Conservation (phyloP, 179 eudicot genomes). For the Corrigiola litoralis region DNA sequence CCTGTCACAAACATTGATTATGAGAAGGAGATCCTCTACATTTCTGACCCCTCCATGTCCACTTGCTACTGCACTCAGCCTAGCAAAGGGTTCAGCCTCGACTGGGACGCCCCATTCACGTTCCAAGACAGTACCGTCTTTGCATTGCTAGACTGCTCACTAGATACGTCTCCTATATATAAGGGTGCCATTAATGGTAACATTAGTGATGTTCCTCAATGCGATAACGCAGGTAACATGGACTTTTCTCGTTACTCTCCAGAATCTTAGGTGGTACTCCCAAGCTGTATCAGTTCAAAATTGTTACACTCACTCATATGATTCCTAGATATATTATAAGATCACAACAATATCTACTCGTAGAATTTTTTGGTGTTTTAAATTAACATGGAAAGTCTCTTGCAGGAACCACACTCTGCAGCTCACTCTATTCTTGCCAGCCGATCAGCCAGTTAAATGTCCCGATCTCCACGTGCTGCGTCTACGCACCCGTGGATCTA, state of each 20-base stretch:
- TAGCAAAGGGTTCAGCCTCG: constrained; percentile 75
- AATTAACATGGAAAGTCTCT: neutral
- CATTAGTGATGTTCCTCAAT: constrained; percentile 40
- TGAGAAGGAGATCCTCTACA: constrained; percentile 42
- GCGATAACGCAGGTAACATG: constrained; percentile 50
- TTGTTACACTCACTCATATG: too few species aligned
- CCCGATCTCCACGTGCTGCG: constrained; percentile 66
- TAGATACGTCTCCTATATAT: constrained; percentile 52
- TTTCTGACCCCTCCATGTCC: constrained; percentile 78
- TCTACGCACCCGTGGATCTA: constrained; percentile 79
- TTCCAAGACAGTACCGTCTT: constrained; percentile 57
- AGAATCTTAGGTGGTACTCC: too few species aligned
- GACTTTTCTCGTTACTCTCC: neutral
- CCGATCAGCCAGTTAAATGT: constrained; percentile 62
- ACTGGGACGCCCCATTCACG: constrained; percentile 80
- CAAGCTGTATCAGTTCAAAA: too few species aligned
- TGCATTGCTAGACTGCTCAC: constrained; percentile 62
- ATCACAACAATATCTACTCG: too few species aligned
- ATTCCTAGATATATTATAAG: too few species aligned
- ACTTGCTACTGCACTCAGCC: constrained; percentile 66
- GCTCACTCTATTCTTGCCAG: constrained; percentile 62
- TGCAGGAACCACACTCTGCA: constrained; percentile 44
- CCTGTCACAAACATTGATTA: constrained; percentile 70
- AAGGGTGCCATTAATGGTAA: constrained; percentile 30
- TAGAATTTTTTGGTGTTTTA: neutral